Evolutionary conservation across 2,329 filamentous ascomycete genomes (phyloP).

Genomic region (Diaporthe nobilis): DNA sequence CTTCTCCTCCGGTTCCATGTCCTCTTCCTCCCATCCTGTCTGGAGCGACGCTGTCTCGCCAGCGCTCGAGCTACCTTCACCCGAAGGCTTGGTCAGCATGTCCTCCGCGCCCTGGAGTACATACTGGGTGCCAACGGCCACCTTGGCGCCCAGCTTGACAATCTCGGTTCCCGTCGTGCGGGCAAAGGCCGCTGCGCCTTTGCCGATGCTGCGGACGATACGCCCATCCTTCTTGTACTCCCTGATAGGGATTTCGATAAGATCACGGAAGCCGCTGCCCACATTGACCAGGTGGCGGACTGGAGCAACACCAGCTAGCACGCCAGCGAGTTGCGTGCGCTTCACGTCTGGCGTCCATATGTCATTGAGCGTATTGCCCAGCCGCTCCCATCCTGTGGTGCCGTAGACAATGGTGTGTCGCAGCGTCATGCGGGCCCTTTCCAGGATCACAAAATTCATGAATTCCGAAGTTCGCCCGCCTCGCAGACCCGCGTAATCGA

Average conservation of each 20-base stretch:
- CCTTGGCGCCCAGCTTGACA: conserved; percentile 93
- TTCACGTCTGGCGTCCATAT: conserved; percentile 97
- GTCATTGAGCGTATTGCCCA: conserved; percentile 92
- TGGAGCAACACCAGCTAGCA: conserved; percentile 89
- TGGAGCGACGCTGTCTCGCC: conserved; percentile 38
- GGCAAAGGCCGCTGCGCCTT: conserved; percentile 90
- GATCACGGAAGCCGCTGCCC: conserved; percentile 85
- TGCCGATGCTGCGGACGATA: conserved; percentile 90
- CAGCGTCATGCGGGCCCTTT: conserved; percentile 88
- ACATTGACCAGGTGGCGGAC: conserved; percentile 94
- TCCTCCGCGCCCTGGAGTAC: conserved; percentile 90
- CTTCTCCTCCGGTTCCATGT: conserved; percentile 76
- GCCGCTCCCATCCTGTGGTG: conserved; percentile 88
- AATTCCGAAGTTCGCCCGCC: conserved; percentile 97
- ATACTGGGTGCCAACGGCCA: conserved; percentile 96
- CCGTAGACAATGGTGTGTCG: conserved; percentile 94
- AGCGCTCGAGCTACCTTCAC: conserved; percentile 47
- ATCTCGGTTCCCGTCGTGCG: conserved; percentile 94
- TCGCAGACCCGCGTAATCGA: conserved; percentile 92
- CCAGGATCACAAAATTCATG: conserved; percentile 97
- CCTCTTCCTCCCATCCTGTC: conserved; percentile 60
- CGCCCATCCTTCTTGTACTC: conserved; percentile 97
- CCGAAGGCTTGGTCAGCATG: conserved; percentile 70
- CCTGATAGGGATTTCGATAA: conserved; percentile 89
- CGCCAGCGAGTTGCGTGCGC: conserved; percentile 87